Evolutionary conservation across 2,329 filamentous ascomycete genomes (phyloP).

Genomic region (Botrytis paeoniae): DNA sequence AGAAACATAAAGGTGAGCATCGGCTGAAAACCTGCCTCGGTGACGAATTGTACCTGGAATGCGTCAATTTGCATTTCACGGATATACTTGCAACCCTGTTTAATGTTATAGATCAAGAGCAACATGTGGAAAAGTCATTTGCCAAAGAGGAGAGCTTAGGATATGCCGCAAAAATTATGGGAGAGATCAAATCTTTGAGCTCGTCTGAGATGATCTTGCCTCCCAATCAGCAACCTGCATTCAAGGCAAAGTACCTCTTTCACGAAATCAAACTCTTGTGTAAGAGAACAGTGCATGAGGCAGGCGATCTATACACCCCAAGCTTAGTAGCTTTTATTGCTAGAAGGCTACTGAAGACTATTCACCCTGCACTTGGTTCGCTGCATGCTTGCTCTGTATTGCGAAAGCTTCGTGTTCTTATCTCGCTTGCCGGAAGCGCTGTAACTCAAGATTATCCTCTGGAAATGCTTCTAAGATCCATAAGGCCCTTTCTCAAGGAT

Average conservation of each 20-base stretch:
- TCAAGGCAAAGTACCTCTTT: constrained; percentile 72
- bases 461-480: constrained; percentile 82
- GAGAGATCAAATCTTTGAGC: constrained; percentile 66
- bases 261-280: constrained; percentile 78
- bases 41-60: constrained; percentile 57
- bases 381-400: constrained; percentile 84
- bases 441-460: constrained; percentile 78
- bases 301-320: constrained; percentile 69
- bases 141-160: constrained; percentile 60
- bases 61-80: constrained; percentile 68
- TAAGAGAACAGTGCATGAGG: constrained; percentile 63
- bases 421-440: constrained; percentile 71
- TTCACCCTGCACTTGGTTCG: constrained; percentile 80
- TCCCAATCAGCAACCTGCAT: constrained; percentile 80
- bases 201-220: constrained; percentile 65
- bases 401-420: constrained; percentile 77
- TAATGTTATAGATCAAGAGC: constrained; percentile 67
- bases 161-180: constrained; percentile 62
- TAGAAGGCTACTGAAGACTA: constrained; percentile 73
- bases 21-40: constrained; percentile 69
- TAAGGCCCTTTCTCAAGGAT: constrained; percentile 76
- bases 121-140: constrained; percentile 54
- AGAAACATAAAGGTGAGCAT: constrained; percentile 55
- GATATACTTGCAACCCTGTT: constrained; percentile 76
- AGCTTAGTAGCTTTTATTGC: constrained; percentile 70